A percentile compares a stretch with the other conserved stretches of the same genome.
These are phyloP conservation scores for Penicillium frequentans DNA, from an alignment of 2,329 filamentous ascomycete genomes.

Conservation along the genomic window DNA sequence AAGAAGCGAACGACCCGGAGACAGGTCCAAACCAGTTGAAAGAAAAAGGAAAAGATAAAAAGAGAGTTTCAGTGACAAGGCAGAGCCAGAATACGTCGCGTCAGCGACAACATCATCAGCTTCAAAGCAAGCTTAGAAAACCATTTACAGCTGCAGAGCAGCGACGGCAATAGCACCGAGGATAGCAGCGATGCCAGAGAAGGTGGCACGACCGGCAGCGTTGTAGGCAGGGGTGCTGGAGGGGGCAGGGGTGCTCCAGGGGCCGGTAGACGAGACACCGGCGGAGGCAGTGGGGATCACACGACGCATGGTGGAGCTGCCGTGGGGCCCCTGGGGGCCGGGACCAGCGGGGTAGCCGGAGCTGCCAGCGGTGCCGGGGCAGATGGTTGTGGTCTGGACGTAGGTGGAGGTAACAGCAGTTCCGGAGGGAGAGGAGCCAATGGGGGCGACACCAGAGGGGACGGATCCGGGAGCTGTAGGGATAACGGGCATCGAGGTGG, in stretches of 20 bases:
- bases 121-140: neutral
- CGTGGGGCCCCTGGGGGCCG: neutral
- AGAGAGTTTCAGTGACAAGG: neutral
- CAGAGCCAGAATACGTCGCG: neutral
- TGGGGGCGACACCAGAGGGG: constrained; percentile 2
- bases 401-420: constrained; percentile 5
- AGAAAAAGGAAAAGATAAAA: neutral
- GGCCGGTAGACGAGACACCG: neutral
- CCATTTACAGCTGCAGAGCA: constrained; percentile 18
- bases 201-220: constrained; percentile 24
- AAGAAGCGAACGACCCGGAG: neutral
- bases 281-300: constrained; percentile 9
- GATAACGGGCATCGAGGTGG: neutral
- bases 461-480: neutral
- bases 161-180: constrained; percentile 22
- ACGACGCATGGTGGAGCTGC: constrained; percentile 7
- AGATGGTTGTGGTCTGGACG: constrained; percentile 8
- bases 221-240: constrained; percentile 19
- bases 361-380: constrained; percentile 4
- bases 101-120: neutral
- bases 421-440: neutral
- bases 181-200: constrained; percentile 23
- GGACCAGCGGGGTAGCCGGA: neutral
- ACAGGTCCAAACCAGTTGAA: neutral
- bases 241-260: neutral